These are phyloP conservation scores for Halocafeteria seosinensis DNA, from an alignment of 108 stramenopile genomes.

Conservation along the genomic window DNA sequence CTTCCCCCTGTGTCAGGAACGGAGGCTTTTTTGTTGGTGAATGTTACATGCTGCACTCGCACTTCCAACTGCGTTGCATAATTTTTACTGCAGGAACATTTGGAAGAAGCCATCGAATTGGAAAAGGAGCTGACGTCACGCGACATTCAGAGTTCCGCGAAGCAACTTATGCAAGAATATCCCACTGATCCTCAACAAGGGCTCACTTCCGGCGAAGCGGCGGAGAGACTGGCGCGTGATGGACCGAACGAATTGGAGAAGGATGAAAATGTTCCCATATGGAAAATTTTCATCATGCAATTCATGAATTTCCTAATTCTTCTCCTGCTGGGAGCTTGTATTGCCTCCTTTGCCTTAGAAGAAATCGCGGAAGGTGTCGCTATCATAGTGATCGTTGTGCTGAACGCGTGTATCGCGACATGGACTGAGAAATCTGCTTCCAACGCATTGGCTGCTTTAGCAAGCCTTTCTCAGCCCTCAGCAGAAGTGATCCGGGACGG, in stretches of 20 bases:
- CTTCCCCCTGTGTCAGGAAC: no score
- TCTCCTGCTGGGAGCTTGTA: constrained; percentile 2
- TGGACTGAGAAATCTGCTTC: constrained; percentile 32
- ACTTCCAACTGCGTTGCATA: no score
- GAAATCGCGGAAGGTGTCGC: constrained; percentile 5
- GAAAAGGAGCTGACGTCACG: no score
- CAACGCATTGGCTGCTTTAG: constrained; percentile 35
- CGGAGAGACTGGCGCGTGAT: background rate
- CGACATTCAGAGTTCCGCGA: no score
- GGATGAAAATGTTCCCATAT: background rate
- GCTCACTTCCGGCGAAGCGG: background rate
- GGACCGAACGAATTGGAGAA: background rate
- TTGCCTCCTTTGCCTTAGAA: background rate
- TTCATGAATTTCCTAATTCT: constrained; percentile 1
- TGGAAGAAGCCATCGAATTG: no score
- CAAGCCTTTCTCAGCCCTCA: constrained; percentile 18
- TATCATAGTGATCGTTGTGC: constrained; percentile 13
- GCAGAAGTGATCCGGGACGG: constrained; percentile 18
- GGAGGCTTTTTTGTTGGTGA: no score
- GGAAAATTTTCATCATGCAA: background rate
- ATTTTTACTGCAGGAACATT: no score
- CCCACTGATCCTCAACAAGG: background rate
- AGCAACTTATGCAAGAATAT: no score
- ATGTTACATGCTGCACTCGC: no score
- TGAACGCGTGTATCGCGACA: constrained; percentile 10